phyloP scores from a whole-genome alignment of 768 basidiomycete genomes.

The Rhodotorula paludigena region DNA sequence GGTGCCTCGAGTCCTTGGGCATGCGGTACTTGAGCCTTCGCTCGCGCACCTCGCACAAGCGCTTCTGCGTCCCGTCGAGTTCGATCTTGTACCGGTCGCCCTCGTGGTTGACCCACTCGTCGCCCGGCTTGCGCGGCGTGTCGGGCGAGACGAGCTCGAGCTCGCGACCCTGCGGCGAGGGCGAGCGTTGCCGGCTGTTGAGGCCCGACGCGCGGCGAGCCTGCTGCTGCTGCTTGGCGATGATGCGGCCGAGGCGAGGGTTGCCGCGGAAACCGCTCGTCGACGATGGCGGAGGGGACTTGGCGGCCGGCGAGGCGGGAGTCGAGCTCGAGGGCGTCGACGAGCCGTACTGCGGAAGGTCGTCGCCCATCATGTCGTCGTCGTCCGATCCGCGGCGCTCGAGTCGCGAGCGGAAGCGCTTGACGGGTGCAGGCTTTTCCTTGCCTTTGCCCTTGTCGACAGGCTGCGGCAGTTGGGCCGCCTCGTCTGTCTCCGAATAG shows the following conservation, averaged over 20 bases:
- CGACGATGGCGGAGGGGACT: background rate
- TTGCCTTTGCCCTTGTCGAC: background rate
- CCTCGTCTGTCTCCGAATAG: constrained; percentile 3
- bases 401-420: constrained; percentile 15
- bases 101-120: constrained; percentile 30
- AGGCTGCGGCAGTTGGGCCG: too few relatives aligned
- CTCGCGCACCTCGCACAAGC: constrained; percentile 31
- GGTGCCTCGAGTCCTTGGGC: constrained; percentile 27
- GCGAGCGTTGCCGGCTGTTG: background rate
- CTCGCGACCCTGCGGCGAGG: background rate
- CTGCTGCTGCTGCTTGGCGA: constrained; percentile 21
- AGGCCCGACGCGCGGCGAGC: too few relatives aligned
- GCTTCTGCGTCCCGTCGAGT: constrained; percentile 8
- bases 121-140: constrained; percentile 2
- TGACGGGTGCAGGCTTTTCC: background rate
- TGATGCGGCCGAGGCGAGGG: background rate
- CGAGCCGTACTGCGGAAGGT: constrained; percentile 9
- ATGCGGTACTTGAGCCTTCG: constrained; percentile 12
- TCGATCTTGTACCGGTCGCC: constrained; percentile 24
- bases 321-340: too few relatives aligned
- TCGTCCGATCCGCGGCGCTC: constrained; percentile 11
- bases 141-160: background rate
- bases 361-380: constrained; percentile 34
- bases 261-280: background rate
- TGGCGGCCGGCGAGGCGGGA: background rate